phyloP scores from a whole-genome alignment of 2,329 filamentous ascomycete genomes.

The Decorospora gaudefroyi region DNA sequence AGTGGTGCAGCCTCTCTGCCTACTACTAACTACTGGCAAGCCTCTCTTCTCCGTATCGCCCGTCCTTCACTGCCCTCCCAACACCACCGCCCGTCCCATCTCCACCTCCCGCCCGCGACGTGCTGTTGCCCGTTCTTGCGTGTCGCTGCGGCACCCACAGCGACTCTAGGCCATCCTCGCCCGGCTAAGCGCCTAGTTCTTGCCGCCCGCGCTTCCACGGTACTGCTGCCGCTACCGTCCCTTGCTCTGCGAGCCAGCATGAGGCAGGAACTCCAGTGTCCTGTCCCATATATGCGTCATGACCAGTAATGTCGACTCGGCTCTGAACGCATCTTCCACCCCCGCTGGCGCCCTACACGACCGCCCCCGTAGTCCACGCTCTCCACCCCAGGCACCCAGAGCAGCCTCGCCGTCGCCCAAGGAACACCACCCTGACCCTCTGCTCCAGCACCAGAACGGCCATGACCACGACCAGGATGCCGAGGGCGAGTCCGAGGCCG shows the following conservation, averaged over 20 bases:
- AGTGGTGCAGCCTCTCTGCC: conserved; percentile 22
- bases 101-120: conserved; percentile 18
- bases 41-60: conserved; percentile 27
- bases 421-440: background rate
- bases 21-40: conserved; percentile 22
- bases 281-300: conserved; percentile 47
- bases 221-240: too few relatives aligned
- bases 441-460: conserved; percentile 23
- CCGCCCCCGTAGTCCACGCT: conserved; percentile 20
- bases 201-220: conserved; percentile 11
- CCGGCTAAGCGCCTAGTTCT: conserved; percentile 32
- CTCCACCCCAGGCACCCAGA: conserved; percentile 20
- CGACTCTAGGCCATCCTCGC: conserved; percentile 9
- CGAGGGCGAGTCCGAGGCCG: conserved; percentile 55
- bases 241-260: conserved; percentile 43
- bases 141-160: conserved; percentile 16
- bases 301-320: conserved; percentile 48
- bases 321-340: conserved; percentile 37
- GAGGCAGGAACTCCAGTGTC: conserved; percentile 47
- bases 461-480: conserved; percentile 39
- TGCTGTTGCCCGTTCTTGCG: conserved; percentile 14
- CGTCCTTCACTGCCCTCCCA: conserved; percentile 15
- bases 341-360: conserved; percentile 17
- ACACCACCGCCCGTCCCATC: conserved; percentile 17
- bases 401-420: conserved; percentile 24